Percentiles rank a stretch among this genome's conserved stretches.
Evolutionary conservation across 2,329 filamentous ascomycete genomes (phyloP).

Genomic region (Ustilaginoidea virens): DNA sequence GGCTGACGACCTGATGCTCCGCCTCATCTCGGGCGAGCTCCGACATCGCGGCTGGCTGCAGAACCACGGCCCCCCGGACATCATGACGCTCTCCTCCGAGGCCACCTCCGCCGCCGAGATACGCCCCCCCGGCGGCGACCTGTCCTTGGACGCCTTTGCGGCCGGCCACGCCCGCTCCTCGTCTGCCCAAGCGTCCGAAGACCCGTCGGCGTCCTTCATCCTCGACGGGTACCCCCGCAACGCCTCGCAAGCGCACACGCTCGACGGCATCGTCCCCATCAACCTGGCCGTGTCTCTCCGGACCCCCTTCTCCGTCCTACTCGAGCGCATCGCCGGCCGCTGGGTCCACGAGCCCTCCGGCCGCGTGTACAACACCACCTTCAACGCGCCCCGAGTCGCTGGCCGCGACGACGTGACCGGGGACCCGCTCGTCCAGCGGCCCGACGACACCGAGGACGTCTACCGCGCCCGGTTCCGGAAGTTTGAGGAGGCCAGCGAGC

Average conservation of each 20-base stretch:
- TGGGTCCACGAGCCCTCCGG: slow-evolving; percentile 91
- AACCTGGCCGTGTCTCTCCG: slow-evolving; percentile 81
- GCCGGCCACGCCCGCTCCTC: slow-evolving; percentile 9
- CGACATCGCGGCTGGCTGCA: slow-evolving; percentile 71
- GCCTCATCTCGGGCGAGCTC: slow-evolving; percentile 83
- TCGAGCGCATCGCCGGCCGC: slow-evolving; percentile 77
- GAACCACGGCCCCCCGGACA: slow-evolving; percentile 25
- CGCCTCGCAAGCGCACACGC: slow-evolving; percentile 57
- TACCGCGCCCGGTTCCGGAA: slow-evolving; percentile 68
- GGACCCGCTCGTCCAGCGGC: slow-evolving; percentile 64
- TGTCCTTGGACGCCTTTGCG: slow-evolving; percentile 2
- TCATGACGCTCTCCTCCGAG: slow-evolving; percentile 36
- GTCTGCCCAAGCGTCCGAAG: slow-evolving; percentile 41
- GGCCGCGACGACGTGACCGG: slow-evolving; percentile 86
- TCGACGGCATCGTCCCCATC: slow-evolving; percentile 78
- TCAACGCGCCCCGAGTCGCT: slow-evolving; percentile 67
- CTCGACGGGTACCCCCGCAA: slow-evolving; percentile 94
- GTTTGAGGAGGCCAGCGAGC: slow-evolving; percentile 76
- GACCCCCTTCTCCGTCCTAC: slow-evolving; percentile 74
- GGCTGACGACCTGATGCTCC: slow-evolving; percentile 78
- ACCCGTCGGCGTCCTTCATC: slow-evolving; percentile 75
- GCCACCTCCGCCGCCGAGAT: slow-evolving; percentile 19
- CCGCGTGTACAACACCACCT: slow-evolving; percentile 86
- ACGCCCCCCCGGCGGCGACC: slow-evolving; percentile 15
- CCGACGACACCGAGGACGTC: slow-evolving; percentile 75